These are phyloP conservation scores for Penicillium canariense DNA, from an alignment of 495 filamentous ascomycete species.

Conservation along the genomic window DNA sequence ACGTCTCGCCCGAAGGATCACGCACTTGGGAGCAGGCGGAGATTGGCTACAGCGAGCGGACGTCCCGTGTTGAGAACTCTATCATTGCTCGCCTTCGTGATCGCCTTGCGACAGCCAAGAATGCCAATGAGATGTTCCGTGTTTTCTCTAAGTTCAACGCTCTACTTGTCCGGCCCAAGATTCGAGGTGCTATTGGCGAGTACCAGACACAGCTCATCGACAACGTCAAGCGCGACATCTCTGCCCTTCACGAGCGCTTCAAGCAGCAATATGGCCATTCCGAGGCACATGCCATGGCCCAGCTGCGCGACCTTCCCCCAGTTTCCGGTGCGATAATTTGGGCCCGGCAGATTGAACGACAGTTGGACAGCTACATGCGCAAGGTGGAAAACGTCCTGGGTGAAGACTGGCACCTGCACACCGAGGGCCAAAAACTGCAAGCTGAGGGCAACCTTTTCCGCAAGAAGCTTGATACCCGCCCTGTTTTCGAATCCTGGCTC, in stretches of 20 bases:
- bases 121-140: conserved; percentile 98
- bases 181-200: conserved; percentile 93
- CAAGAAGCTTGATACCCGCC: conserved; percentile 90
- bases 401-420: conserved; percentile 86
- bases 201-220: conserved; percentile 97
- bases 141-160: conserved; percentile 99
- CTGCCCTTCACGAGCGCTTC: conserved; percentile 89
- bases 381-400: conserved; percentile 95
- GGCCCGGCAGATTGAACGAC: conserved; percentile 93
- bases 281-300: conserved; percentile 96
- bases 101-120: conserved; percentile 90
- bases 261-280: conserved; percentile 98
- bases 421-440: conserved; percentile 92
- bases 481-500: conserved; percentile 93
- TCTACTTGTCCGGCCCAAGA: conserved; percentile 94
- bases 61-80: conserved; percentile 94
- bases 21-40: conserved; percentile 89
- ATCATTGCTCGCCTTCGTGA: conserved; percentile 95
- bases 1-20: conserved; percentile 85
- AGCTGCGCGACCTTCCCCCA: conserved; percentile 89
- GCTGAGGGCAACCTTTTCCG: conserved; percentile 85
- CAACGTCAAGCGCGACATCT: conserved; percentile 94
- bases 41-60: conserved; percentile 93
- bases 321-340: conserved; percentile 96
- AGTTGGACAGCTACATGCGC: conserved; percentile 93